A percentile compares a stretch with the other conserved stretches of the same genome.
These are phyloP conservation scores for Fragaria nilgerrensis DNA, from an alignment of 306 rosid species.

Conservation along the genomic window DNA sequence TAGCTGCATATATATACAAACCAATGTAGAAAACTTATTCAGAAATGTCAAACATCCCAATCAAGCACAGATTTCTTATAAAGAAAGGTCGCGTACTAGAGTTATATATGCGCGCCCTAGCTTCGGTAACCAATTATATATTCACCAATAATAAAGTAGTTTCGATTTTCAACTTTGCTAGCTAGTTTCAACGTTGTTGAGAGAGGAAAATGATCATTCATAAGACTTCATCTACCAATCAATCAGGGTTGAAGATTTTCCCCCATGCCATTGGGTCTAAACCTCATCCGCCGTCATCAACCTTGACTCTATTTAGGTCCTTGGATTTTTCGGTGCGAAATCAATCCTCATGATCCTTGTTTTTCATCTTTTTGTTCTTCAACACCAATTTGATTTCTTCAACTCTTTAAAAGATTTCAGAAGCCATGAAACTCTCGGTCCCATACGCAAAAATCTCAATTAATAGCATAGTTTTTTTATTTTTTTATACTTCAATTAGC, in stretches of 20 bases:
- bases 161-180: background rate
- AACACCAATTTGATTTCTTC: background rate
- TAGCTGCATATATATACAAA: constrained; percentile 6
- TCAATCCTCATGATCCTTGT: no score
- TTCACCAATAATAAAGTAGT: background rate
- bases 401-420: background rate
- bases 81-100: background rate
- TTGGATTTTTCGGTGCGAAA: background rate
- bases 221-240: background rate
- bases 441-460: background rate
- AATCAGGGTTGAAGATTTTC: background rate
- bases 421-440: background rate
- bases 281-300: background rate
- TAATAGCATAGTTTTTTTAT: no score
- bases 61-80: background rate
- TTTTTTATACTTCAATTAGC: no score
- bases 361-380: background rate
- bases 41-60: constrained; percentile 29
- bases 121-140: background rate
- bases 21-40: constrained; percentile 1
- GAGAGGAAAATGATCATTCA: background rate
- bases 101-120: background rate
- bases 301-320: background rate
- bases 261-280: background rate
- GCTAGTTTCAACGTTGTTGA: background rate